Conservation (phyloP, 2,329 filamentous ascomycete species). For the Aspergillus tubingensis region DNA sequence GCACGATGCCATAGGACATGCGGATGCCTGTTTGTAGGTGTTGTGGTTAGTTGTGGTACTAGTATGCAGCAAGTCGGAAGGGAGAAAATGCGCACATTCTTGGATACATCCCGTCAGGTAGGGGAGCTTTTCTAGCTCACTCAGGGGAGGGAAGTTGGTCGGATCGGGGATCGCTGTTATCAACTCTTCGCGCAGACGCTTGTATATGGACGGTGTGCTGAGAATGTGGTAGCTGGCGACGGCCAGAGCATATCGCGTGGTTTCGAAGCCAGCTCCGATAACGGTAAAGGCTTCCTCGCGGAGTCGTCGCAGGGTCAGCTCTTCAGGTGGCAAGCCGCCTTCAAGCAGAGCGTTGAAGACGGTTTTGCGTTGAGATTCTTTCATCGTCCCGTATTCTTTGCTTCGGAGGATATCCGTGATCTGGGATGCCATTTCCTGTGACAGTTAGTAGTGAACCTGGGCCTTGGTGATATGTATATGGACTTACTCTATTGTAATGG, state of each 20-base stretch:
- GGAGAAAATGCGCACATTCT: conserved; percentile 8
- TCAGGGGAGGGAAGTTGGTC: conserved; percentile 13
- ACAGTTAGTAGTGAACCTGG: not conserved
- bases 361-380: conserved; percentile 3
- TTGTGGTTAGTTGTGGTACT: not conserved
- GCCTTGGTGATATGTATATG: not conserved
- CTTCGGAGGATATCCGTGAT: conserved; percentile 8
- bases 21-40: conserved; percentile 10
- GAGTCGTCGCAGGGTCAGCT: conserved; percentile 33
- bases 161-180: conserved; percentile 27
- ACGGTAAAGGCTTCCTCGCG: conserved; percentile 30
- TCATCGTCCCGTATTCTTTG: conserved; percentile 1
- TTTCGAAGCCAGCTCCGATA: conserved; percentile 33
- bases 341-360: conserved; percentile 33
- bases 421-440: conserved; percentile 13
- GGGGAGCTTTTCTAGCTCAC: conserved; percentile 34
- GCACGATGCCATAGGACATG: conserved; percentile 11
- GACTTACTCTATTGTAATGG: conserved; percentile 8
- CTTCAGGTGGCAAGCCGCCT: conserved; percentile 36
- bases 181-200: conserved; percentile 30
- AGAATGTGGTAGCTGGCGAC: conserved; percentile 36
- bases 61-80: not conserved
- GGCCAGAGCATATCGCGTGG: conserved; percentile 28
- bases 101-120: conserved; percentile 27
- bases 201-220: conserved; percentile 26